Percentiles rank a stretch among this genome's conserved stretches.
These are phyloP conservation scores for Penicillium longicatenatum DNA, from an alignment of 495 filamentous ascomycete species.

Conservation along the genomic window DNA sequence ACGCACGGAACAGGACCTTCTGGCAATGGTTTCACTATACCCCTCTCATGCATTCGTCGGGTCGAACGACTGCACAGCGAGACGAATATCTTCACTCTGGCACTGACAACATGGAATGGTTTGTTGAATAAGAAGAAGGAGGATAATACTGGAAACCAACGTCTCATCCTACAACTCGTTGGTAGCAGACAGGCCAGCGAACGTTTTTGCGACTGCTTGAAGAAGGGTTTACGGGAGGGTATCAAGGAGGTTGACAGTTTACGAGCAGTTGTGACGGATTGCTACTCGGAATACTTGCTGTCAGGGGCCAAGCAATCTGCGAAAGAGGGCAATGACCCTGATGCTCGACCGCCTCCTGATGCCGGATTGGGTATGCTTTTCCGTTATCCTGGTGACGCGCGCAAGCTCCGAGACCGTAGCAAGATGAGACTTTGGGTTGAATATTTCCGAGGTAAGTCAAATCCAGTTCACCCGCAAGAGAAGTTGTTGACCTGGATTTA, in stretches of 20 bases:
- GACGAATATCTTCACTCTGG: constrained; percentile 86
- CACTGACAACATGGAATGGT: constrained; percentile 96
- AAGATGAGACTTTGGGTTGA: constrained; percentile 98
- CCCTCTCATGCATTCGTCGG: constrained; percentile 83
- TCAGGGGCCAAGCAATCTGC: constrained; percentile 46
- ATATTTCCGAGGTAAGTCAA: constrained; percentile 70
- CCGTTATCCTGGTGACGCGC: constrained; percentile 93
- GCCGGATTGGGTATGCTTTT: constrained; percentile 92
- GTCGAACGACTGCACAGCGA: constrained; percentile 92
- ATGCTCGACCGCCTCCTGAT: constrained; percentile 74
- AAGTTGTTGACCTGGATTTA: constrained; percentile 24
- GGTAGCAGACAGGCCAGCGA: constrained; percentile 89
- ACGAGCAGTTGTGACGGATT: constrained; percentile 73
- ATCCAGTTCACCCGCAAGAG: neutral
- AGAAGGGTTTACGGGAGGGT: constrained; percentile 79
- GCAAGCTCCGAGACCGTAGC: constrained; percentile 89
- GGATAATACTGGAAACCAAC: constrained; percentile 63
- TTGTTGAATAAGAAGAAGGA: constrained; percentile 54
- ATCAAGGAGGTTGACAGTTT: constrained; percentile 85
- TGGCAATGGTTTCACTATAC: constrained; percentile 96
- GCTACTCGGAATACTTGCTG: constrained; percentile 92
- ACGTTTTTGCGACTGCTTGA: constrained; percentile 92
- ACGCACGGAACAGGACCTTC: constrained; percentile 90
- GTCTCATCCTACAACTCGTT: constrained; percentile 85
- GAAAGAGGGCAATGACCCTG: constrained; percentile 26